These are phyloP conservation scores for Talaromyces proteolyticus DNA, from an alignment of 495 filamentous ascomycete genomes.

Conservation along the genomic window DNA sequence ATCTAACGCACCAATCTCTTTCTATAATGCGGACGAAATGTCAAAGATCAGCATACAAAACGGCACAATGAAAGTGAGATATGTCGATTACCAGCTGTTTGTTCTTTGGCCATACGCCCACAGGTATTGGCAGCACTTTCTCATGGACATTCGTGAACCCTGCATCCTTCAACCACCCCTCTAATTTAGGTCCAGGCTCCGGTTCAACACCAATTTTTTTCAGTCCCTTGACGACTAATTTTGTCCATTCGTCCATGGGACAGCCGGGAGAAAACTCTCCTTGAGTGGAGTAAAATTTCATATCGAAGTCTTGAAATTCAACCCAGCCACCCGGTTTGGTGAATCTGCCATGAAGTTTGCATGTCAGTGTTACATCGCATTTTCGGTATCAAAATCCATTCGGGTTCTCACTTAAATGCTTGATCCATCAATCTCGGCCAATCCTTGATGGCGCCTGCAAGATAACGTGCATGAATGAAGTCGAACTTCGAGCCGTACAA, in stretches of 20 bases:
- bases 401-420: slow-evolving; percentile 9
- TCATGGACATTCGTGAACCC: slow-evolving; percentile 17
- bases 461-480: slow-evolving; percentile 48
- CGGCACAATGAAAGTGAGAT: neutral
- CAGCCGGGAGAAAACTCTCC: slow-evolving; percentile 8
- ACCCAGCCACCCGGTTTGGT: slow-evolving; percentile 21
- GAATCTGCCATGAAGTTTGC: slow-evolving; percentile 4
- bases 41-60: neutral
- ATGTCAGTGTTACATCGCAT: neutral
- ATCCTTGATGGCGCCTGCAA: slow-evolving; percentile 44
- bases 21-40: slow-evolving; percentile 8
- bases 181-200: slow-evolving; percentile 10
- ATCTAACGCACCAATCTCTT: slow-evolving; percentile 27
- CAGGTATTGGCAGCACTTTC: slow-evolving; percentile 12
- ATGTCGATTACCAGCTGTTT: slow-evolving; percentile 7
- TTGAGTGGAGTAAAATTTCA: slow-evolving; percentile 13
- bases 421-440: slow-evolving; percentile 35
- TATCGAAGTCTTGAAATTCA: slow-evolving; percentile 21
- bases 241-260: slow-evolving; percentile 2
- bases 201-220: slow-evolving; percentile 7
- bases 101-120: slow-evolving; percentile 23
- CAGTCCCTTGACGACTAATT: neutral
- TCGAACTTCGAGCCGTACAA: slow-evolving; percentile 41
- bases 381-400: neutral
- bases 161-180: slow-evolving; percentile 11